These are phyloP conservation scores for Penicillium malachiteum DNA, from an alignment of 495 filamentous ascomycete species.

Conservation along the genomic window DNA sequence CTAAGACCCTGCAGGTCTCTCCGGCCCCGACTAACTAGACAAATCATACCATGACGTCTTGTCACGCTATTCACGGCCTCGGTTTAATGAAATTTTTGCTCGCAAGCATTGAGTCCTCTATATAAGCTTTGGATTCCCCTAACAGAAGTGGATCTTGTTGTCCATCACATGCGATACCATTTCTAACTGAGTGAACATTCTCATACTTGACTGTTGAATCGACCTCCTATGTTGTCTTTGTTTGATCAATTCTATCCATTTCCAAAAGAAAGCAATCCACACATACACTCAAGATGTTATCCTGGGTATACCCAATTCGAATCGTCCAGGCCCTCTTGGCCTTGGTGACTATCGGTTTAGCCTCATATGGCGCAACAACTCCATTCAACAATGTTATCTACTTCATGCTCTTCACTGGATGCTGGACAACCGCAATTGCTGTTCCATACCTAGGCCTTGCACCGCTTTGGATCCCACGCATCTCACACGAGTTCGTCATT, in stretches of 20 bases:
- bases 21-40: conserved; percentile 4
- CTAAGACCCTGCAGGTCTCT: conserved; percentile 5
- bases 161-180: too few relatives aligned
- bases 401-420: conserved; percentile 67
- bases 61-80: conserved; percentile 10
- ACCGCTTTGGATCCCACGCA: conserved; percentile 51
- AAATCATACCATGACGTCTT: conserved; percentile 12
- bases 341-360: conserved; percentile 63
- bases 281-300: conserved; percentile 17
- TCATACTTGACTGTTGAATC: background rate
- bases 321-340: conserved; percentile 58
- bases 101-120: background rate
- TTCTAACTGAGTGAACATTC: background rate
- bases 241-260: background rate
- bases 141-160: conserved; percentile 14
- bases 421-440: conserved; percentile 62
- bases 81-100: conserved; percentile 6
- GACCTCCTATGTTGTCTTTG: background rate
- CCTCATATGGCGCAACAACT: conserved; percentile 53
- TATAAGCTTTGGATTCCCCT: conserved; percentile 7
- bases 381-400: conserved; percentile 40
- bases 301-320: conserved; percentile 51
- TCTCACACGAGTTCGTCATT: conserved; percentile 50
- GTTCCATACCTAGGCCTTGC: conserved; percentile 61
- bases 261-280: background rate